A percentile compares a stretch with the other conserved stretches of the same genome.
phyloP scores from a whole-genome alignment of 1,284 basidiomycete species.

The Porphyrellus sp. region DNA sequence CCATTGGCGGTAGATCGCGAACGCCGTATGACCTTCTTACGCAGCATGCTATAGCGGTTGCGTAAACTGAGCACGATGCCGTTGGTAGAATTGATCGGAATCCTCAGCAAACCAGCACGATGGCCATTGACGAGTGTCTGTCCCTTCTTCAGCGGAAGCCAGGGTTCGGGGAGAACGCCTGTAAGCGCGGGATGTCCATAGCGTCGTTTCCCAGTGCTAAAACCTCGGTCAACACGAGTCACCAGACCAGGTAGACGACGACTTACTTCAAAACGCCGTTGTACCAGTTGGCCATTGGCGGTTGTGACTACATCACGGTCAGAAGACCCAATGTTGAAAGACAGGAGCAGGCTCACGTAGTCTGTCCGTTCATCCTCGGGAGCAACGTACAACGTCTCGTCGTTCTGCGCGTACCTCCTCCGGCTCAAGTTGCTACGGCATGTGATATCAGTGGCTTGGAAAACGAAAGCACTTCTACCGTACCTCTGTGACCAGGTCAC shows the following conservation, averaged over 20 bases:
- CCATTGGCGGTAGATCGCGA: constrained; percentile 15
- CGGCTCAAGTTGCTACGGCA: constrained; percentile 70
- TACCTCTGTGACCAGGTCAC: constrained; percentile 85
- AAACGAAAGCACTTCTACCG: constrained; percentile 12
- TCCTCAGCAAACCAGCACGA: constrained; percentile 34
- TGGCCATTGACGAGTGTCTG: constrained; percentile 62
- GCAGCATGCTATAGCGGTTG: constrained; percentile 56
- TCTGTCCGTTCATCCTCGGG: constrained; percentile 88
- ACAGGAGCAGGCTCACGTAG: constrained; percentile 58
- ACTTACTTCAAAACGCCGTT: constrained; percentile 83
- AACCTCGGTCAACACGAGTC: neutral
- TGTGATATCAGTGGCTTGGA: constrained; percentile 7
- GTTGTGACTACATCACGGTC: constrained; percentile 65
- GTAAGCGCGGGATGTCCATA: constrained; percentile 91
- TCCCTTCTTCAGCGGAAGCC: constrained; percentile 84
- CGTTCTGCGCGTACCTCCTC: constrained; percentile 85
- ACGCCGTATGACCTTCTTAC: constrained; percentile 34
- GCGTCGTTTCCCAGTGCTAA: constrained; percentile 79
- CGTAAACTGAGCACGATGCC: constrained; percentile 75
- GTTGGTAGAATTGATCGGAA: constrained; percentile 44
- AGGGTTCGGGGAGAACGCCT: constrained; percentile 84
- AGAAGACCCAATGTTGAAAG: constrained; percentile 3
- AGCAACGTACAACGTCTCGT: constrained; percentile 92
- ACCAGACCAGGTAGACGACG: neutral
- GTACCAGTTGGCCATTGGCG: constrained; percentile 93